Evolutionary conservation across 2,329 filamentous ascomycete species (phyloP).

Genomic region (Zarea fungicola): DNA sequence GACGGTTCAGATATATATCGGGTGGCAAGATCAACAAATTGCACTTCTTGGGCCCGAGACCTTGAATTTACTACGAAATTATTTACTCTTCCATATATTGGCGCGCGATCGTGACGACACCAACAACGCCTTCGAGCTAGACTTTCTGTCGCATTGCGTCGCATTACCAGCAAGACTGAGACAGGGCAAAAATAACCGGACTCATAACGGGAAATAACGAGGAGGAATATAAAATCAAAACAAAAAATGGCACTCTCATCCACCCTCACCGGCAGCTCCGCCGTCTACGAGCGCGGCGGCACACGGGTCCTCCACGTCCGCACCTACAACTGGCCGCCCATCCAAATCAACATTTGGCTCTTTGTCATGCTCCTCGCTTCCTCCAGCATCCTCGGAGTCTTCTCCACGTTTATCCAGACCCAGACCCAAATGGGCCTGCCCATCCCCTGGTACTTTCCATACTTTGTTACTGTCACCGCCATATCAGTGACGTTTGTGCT

Average conservation of each 20-base stretch:
- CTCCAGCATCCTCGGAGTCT: constrained; percentile 55
- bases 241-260: constrained; percentile 26
- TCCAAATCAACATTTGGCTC: constrained; percentile 63
- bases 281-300: constrained; percentile 37
- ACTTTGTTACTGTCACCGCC: constrained; percentile 53
- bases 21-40: too few relatives aligned
- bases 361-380: constrained; percentile 59
- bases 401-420: constrained; percentile 53
- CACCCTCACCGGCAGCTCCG: constrained; percentile 34
- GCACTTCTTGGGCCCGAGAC: too few relatives aligned
- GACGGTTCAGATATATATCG: too few relatives aligned
- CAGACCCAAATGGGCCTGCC: constrained; percentile 50
- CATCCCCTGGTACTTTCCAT: constrained; percentile 64
- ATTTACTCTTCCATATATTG: too few relatives aligned
- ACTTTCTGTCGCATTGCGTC: too few relatives aligned
- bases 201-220: too few relatives aligned
- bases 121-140: too few relatives aligned
- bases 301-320: constrained; percentile 40
- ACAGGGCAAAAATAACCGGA: background rate
- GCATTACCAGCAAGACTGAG: background rate
- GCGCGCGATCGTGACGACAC: too few relatives aligned
- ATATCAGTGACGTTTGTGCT: constrained; percentile 64
- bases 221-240: background rate
- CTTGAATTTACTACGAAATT: too few relatives aligned
- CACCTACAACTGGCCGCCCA: constrained; percentile 64